A percentile compares a stretch with the other conserved stretches of the same genome.
phyloP scores from a whole-genome alignment of 73 alveolate genomes.

The Stentor coeruleus region DNA sequence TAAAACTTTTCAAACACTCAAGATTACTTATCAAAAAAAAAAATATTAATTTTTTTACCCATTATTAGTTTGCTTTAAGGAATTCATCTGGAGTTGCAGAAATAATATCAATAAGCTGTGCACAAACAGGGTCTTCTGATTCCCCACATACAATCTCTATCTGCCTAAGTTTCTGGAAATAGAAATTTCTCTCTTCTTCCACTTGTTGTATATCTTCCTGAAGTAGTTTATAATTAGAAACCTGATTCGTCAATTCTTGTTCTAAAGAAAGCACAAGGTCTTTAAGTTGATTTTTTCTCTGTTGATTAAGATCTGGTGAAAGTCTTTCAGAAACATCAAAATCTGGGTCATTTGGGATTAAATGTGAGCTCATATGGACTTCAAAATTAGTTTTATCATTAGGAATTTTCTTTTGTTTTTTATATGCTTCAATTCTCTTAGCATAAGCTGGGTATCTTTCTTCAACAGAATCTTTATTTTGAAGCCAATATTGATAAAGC shows the following conservation, averaged over 20 bases:
- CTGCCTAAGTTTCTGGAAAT: conserved; percentile 49
- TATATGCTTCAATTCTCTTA: conserved; percentile 52
- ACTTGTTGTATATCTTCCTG: conserved; percentile 57
- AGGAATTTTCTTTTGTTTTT: conserved; percentile 40
- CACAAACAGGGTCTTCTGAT: conserved; percentile 33
- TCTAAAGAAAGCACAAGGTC: conserved; percentile 61
- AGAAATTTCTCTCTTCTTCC: conserved; percentile 71
- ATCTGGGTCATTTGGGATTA: conserved; percentile 39
- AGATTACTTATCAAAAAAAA: background rate
- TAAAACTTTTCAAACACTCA: background rate
- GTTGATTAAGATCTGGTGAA: conserved; percentile 36
- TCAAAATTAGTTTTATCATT: conserved; percentile 20
- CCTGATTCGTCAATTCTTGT: conserved; percentile 52
- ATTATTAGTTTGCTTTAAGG: conserved; percentile 9
- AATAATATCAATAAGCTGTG: conserved; percentile 41
- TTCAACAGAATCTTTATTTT: conserved; percentile 30
- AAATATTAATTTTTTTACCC: background rate
- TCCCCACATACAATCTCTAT: conserved; percentile 51
- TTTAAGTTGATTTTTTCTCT: conserved; percentile 46
- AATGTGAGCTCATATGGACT: conserved; percentile 47
- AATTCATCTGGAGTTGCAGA: conserved; percentile 63
- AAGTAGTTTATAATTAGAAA: conserved; percentile 56
- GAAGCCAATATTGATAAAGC: conserved; percentile 45
- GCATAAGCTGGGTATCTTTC: conserved; percentile 48
- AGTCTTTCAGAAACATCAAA: background rate